Evolutionary conservation across 2,329 filamentous ascomycete genomes (phyloP).

Genomic region (Fusarium solani-melongenae): DNA sequence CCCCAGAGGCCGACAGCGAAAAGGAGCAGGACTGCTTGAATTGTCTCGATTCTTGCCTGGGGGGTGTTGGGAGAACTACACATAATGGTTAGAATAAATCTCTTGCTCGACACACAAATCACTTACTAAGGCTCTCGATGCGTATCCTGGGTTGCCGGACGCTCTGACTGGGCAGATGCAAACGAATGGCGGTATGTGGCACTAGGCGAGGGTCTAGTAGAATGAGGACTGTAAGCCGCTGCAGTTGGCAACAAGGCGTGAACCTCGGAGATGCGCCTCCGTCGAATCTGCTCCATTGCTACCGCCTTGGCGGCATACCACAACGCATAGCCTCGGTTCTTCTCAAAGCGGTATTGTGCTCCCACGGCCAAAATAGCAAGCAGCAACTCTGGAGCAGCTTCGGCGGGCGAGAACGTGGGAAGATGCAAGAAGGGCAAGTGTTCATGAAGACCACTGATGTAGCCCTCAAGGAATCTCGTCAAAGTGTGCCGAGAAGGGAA

Average conservation of each 20-base stretch:
- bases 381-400: slow-evolving; percentile 75
- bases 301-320: slow-evolving; percentile 72
- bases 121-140: slow-evolving; percentile 70
- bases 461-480: slow-evolving; percentile 76
- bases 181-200: slow-evolving; percentile 68
- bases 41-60: slow-evolving; percentile 71
- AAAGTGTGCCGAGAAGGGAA: slow-evolving; percentile 77
- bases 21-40: slow-evolving; percentile 71
- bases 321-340: slow-evolving; percentile 66
- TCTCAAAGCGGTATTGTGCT: slow-evolving; percentile 73
- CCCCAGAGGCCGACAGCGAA: slow-evolving; percentile 72
- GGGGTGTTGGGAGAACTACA: slow-evolving; percentile 68
- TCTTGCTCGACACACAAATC: neutral
- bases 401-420: slow-evolving; percentile 71
- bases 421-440: slow-evolving; percentile 72
- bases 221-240: slow-evolving; percentile 69
- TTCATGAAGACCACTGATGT: slow-evolving; percentile 73
- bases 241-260: slow-evolving; percentile 67
- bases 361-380: slow-evolving; percentile 75
- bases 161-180: slow-evolving; percentile 67
- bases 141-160: slow-evolving; percentile 67
- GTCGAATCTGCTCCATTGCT: slow-evolving; percentile 67
- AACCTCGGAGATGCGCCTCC: slow-evolving; percentile 67
- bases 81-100: slow-evolving; percentile 1
- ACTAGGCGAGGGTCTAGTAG: slow-evolving; percentile 68